A percentile compares a stretch with the other conserved stretches of the same genome.
Evolutionary conservation across 257 asterid genomes (phyloP).

Genomic region (Ophiorrhiza pumila): DNA sequence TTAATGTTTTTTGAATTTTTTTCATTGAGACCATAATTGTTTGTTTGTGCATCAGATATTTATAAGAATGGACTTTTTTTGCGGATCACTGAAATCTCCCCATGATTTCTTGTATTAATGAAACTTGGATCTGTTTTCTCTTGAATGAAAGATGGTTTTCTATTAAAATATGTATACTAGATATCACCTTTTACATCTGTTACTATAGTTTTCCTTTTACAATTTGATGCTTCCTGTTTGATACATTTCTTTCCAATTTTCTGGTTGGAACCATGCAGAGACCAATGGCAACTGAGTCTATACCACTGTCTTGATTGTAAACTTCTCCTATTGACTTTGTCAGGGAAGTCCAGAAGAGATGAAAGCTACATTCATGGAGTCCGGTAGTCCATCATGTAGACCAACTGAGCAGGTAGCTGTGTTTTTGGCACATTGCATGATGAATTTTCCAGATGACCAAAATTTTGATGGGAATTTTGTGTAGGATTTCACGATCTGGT

Average conservation of each 20-base stretch:
- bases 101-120: not conserved
- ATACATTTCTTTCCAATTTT: not conserved
- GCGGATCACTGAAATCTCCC: too few relatives aligned
- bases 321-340: conserved; percentile 7
- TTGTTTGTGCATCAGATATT: conserved; percentile 11
- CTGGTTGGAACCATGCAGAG: not conserved
- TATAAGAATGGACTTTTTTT: not conserved
- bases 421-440: not conserved
- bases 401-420: conserved; percentile 30
- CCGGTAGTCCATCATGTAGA: conserved; percentile 25
- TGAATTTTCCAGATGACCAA: not conserved
- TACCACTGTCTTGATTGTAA: not conserved
- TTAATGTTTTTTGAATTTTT: not conserved
- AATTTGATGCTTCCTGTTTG: not conserved
- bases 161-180: not conserved
- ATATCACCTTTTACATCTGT: not conserved
- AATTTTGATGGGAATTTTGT: not conserved
- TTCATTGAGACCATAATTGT: conserved; percentile 6
- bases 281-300: not conserved
- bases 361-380: conserved; percentile 14
- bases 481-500: too few relatives aligned
- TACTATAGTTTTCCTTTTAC: not conserved
- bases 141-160: not conserved
- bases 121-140: not conserved
- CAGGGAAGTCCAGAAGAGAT: conserved; percentile 33